Base-by-base conservation (phyloP, 257 asterid species). In the Apocynum venetum region DNA sequence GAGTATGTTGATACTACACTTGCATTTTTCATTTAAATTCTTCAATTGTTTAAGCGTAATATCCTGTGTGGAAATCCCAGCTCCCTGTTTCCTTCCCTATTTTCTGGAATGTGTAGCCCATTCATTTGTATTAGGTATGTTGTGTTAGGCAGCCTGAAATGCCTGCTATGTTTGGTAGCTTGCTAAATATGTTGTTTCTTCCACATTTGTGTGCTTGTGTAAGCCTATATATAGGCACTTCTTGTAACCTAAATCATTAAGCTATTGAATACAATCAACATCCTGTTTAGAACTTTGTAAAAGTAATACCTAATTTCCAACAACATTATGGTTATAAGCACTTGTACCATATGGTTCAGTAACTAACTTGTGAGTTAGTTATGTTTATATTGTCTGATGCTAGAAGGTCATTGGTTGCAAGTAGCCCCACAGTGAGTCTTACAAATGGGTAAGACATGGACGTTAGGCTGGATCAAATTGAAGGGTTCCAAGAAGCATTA, bases 1-100 rank as follows among this genome's bases (percentile, higher is more conserved):
- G 84, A 86, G 99, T 96, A 91, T 7, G 99, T 84, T 63, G 53
- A 43, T 43, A 13, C 52, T 72, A 43, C 77, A 65, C 74, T 68
- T 79, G 41, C 55, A 4, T 13, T 51, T 55, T 64, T 49, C 52
- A 5, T 71, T 43, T 11, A 40, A 75, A 77, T 72, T 11, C 36
- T 79, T 56, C 41, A 2, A 1, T 73, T 44, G 20, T 75, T 44
- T 75, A 70, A 41, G 11, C 71, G 61, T 31, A 13, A 53, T 52
- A 3, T 40, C 20, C 47, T 52, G 35, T 66, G 31, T 9, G 31
- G 43, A 63, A 35, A 51, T 25, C 31, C 31, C 31, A 25, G 31
- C 31, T 25, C 31, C 31, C 31, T 25, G 31, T 25, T 25, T 25
- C 31, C 31, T 25, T 25, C 31, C 31, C 31, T 25, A 25, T 25